Conservation (phyloP, 2,329 filamentous ascomycete species). For the Aspergillus aculeatinus region DNA sequence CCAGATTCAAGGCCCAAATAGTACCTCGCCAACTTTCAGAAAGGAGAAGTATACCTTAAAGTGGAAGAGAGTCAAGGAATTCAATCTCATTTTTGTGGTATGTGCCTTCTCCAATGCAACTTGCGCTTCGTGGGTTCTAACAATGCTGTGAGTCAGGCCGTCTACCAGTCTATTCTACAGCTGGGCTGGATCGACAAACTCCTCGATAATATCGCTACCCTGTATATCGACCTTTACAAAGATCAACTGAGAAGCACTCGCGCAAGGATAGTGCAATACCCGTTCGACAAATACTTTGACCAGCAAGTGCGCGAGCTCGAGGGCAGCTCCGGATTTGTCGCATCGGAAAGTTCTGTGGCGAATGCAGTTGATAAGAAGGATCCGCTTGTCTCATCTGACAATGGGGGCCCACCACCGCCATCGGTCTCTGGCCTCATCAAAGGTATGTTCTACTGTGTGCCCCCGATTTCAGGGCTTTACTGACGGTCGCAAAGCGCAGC, state of each 20-base stretch:
- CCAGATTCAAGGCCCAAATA: conserved; percentile 59
- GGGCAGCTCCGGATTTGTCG: conserved; percentile 35
- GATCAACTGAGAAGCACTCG: conserved; percentile 80
- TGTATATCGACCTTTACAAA: conserved; percentile 88
- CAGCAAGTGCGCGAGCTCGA: conserved; percentile 80
- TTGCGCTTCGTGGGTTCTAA: conserved; percentile 13
- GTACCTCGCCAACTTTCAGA: conserved; percentile 70
- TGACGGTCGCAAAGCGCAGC: conserved; percentile 42
- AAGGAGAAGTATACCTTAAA: conserved; percentile 93
- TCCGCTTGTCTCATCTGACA: conserved; percentile 49
- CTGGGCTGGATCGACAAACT: conserved; percentile 97
- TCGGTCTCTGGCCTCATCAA: conserved; percentile 54
- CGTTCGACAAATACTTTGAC: conserved; percentile 92
- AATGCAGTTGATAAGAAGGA: conserved; percentile 48
- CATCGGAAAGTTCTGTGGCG: conserved; percentile 48
- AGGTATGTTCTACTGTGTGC: conserved; percentile 29
- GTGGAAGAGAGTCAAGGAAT: conserved; percentile 89
- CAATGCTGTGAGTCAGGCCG: conserved; percentile 60
- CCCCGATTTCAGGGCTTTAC: conserved; percentile 6
- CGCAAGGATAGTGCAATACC: conserved; percentile 75
- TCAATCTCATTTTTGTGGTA: conserved; percentile 94
- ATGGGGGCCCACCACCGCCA: conserved; percentile 52
- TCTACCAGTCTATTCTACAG: conserved; percentile 93
- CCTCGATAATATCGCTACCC: conserved; percentile 87
- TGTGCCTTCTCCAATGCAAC: conserved; percentile 30